phyloP scores from a whole-genome alignment of 805 yeast species.

The Sugiyamaella qingdaonensis region DNA sequence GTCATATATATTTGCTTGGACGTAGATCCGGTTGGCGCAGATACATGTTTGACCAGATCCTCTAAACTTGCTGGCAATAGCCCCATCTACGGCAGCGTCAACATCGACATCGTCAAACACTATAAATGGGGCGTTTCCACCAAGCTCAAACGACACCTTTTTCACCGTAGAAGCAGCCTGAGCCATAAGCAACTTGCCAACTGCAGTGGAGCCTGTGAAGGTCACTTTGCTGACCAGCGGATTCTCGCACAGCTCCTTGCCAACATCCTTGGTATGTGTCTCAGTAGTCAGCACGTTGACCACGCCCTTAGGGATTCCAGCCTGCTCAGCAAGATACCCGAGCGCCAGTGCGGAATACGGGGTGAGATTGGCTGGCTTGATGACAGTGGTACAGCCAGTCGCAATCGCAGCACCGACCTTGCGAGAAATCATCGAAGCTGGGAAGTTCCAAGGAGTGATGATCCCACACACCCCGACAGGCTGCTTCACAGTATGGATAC shows the following conservation, averaged over 20 bases:
- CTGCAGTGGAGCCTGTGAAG: conserved; percentile 75
- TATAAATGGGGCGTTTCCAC: conserved; percentile 79
- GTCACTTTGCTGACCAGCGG: conserved; percentile 59
- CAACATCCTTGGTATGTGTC: conserved; percentile 38
- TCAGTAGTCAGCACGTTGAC: conserved; percentile 55
- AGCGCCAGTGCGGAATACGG: conserved; percentile 70
- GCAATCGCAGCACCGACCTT: conserved; percentile 75
- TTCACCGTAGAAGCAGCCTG: conserved; percentile 61
- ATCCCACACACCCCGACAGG: conserved; percentile 83
- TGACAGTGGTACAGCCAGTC: conserved; percentile 72
- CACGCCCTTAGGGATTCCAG: conserved; percentile 71
- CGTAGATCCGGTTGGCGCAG: conserved; percentile 69
- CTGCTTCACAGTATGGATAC: conserved; percentile 58
- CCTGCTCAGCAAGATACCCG: conserved; percentile 55
- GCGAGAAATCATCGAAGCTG: conserved; percentile 71
- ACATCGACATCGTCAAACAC: conserved; percentile 72
- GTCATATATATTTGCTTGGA: conserved; percentile 64
- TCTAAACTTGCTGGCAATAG: conserved; percentile 66
- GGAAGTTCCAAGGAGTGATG: conserved; percentile 83
- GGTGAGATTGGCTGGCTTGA: conserved; percentile 75
- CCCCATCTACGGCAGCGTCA: conserved; percentile 62
- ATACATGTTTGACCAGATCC: conserved; percentile 83
- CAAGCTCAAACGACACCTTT: conserved; percentile 70
- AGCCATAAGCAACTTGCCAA: conserved; percentile 64
- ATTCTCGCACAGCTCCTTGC: conserved; percentile 54